These are phyloP conservation scores for Mortierella claussenii DNA, from an alignment of 192 early-diverging fungal genomes.

Conservation along the genomic window DNA sequence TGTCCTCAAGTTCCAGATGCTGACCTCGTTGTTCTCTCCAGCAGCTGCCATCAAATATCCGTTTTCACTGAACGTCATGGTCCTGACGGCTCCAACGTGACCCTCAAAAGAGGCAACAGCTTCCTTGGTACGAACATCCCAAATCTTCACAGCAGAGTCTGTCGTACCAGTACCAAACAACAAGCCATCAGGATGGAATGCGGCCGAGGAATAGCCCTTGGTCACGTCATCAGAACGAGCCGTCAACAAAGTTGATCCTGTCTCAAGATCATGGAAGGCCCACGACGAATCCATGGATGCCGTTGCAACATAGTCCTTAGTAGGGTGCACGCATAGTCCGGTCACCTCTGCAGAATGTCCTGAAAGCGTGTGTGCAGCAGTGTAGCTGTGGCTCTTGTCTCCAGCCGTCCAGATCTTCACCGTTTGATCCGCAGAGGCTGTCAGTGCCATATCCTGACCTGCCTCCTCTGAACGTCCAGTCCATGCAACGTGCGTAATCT, in stretches of 20 bases:
- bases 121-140: slow-evolving; percentile 82
- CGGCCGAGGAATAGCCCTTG: slow-evolving; percentile 68
- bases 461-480: slow-evolving; percentile 58
- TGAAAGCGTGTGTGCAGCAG: slow-evolving; percentile 64
- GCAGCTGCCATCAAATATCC: slow-evolving; percentile 92
- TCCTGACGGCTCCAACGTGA: slow-evolving; percentile 70
- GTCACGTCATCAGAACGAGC: slow-evolving; percentile 55
- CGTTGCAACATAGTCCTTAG: slow-evolving; percentile 82
- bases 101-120: slow-evolving; percentile 74
- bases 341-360: slow-evolving; percentile 78
- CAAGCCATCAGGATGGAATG: slow-evolving; percentile 94
- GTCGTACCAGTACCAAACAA: slow-evolving; percentile 83
- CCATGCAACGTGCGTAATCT: slow-evolving; percentile 80
- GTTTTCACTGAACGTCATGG: slow-evolving; percentile 91
- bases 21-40: slow-evolving; percentile 75
- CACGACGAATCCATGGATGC: slow-evolving; percentile 81
- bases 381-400: slow-evolving; percentile 54
- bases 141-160: slow-evolving; percentile 79
- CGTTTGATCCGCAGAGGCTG: slow-evolving; percentile 82
- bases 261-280: slow-evolving; percentile 82
- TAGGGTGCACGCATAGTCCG: slow-evolving; percentile 82
- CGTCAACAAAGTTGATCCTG: slow-evolving; percentile 62
- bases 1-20: slow-evolving; percentile 96
- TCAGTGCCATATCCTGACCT: slow-evolving; percentile 69
- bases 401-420: slow-evolving; percentile 80